Base-by-base conservation (phyloP, 805 yeast species). In the Kuraishia capsulata region DNA sequence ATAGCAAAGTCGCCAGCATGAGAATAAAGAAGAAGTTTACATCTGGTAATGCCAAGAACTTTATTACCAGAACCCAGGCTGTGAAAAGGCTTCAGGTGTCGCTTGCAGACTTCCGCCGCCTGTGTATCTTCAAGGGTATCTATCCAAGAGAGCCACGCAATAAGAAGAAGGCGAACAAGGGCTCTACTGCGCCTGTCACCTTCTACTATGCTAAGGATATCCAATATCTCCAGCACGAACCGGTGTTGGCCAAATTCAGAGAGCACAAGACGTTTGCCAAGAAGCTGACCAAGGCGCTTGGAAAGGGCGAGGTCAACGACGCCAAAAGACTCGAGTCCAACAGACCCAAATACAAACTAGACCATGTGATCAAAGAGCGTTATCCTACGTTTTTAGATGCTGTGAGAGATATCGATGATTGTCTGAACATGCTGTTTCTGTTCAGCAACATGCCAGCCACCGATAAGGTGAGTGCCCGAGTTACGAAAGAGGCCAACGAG, bases 101-200 rank as follows among this genome's bases (percentile, higher is more conserved):
- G 2, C 70, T 92, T 36, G 97, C 97, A 10, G 98, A 92, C 64
- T 92, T 92, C 75, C 79, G 96, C 65, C 78, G 98, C 54, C 72
- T 92, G 56, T 92, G 98, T 72, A 92, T 92, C 58, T 87, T 92
- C 73, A 92, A 92, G 62, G 98, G 98, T 38, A 89, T 92, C 46
- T 92, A 87, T 57, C 98, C 98, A 39, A 77, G 98, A 59, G 97
- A 88, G 57, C 97, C 97, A 35, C 71, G 89, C 51, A 87, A 86
- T 63, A 92, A 89, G 67, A 87, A 83, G 77, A 89, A 87, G 71
- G 96, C 97, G 43, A 90, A 88, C 63, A 92, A 87, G 63, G 97
- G 98, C 18, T 84, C 96, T n/a, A 86, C 97, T 5, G 95, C 94
- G 20, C 95, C 95, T 35, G 82, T 83, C 19, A 92, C 98, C 3